Conservation (phyloP, 2,329 filamentous ascomycete species). For the Xylariaceae sp. region DNA sequence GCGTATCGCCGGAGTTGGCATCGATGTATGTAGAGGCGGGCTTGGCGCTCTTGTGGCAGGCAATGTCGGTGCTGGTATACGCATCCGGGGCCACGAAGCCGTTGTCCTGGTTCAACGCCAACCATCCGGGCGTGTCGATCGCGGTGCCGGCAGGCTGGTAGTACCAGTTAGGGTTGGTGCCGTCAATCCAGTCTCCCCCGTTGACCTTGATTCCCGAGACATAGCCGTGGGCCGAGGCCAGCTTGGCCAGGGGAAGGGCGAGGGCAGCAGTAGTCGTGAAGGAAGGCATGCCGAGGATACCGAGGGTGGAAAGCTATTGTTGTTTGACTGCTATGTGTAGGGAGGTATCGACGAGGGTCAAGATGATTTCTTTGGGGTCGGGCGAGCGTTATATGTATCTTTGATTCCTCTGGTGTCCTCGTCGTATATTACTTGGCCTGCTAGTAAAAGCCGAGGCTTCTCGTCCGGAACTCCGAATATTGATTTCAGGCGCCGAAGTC, state of each 20-base stretch:
- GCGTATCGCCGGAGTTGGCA: slow-evolving; percentile 27
- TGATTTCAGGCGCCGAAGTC: not conserved
- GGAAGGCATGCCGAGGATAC: slow-evolving; percentile 16
- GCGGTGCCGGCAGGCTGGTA: slow-evolving; percentile 18
- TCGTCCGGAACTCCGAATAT: slow-evolving; percentile 6
- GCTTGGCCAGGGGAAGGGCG: slow-evolving; percentile 11
- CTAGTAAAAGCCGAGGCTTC: slow-evolving; percentile 7
- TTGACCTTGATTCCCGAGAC: slow-evolving; percentile 24
- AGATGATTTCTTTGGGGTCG: slow-evolving; percentile 1
- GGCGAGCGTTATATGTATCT: slow-evolving; percentile 9
- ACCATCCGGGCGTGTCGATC: slow-evolving; percentile 35
- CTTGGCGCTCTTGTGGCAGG: slow-evolving; percentile 40
- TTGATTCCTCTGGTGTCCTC: not conserved
- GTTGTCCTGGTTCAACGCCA: slow-evolving; percentile 40
- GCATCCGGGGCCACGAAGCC: slow-evolving; percentile 44
- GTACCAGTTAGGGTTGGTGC: slow-evolving; percentile 26
- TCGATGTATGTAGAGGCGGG: slow-evolving; percentile 31
- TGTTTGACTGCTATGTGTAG: slow-evolving; percentile 8
- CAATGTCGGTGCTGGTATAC: slow-evolving; percentile 39
- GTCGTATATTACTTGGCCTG: not conserved
- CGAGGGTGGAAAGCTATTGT: not conserved
- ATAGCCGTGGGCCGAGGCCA: slow-evolving; percentile 23
- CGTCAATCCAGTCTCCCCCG: slow-evolving; percentile 16
- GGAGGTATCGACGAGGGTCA: slow-evolving; percentile 3
- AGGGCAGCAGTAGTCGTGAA: slow-evolving; percentile 12